A percentile compares a stretch with the other conserved stretches of the same genome.
These are phyloP conservation scores for Endoconidiophora laricicola DNA, from an alignment of 2,329 filamentous ascomycete species.

Conservation along the genomic window DNA sequence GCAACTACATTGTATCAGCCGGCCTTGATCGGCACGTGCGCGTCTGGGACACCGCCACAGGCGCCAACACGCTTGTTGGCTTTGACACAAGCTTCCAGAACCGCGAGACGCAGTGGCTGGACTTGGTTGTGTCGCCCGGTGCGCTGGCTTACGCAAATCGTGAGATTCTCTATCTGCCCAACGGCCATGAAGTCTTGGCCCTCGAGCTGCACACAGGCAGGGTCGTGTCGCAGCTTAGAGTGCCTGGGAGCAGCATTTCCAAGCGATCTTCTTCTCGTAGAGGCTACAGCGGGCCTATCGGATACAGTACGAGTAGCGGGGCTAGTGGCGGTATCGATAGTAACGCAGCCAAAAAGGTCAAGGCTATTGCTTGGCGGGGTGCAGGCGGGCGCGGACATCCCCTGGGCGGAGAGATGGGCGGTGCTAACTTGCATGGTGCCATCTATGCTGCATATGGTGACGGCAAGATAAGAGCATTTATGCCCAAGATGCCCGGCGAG, in stretches of 20 bases:
- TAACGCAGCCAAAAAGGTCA: constrained; percentile 43
- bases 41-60: constrained; percentile 69
- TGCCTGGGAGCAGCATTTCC: constrained; percentile 23
- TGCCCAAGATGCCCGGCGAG: constrained; percentile 37
- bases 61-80: constrained; percentile 73
- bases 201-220: constrained; percentile 66
- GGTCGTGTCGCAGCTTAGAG: constrained; percentile 52
- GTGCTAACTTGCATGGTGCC: constrained; percentile 32
- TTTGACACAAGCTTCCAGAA: constrained; percentile 77
- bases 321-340: too few relatives aligned
- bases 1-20: constrained; percentile 57
- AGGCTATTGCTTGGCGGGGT: constrained; percentile 56
- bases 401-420: constrained; percentile 43
- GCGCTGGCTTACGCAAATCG: constrained; percentile 36
- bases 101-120: constrained; percentile 41
- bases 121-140: constrained; percentile 47
- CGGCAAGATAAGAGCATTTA: constrained; percentile 69
- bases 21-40: constrained; percentile 73
- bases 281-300: constrained; percentile 22
- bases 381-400: constrained; percentile 41
- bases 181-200: constrained; percentile 61
- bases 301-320: too few relatives aligned
- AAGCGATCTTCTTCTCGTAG: constrained; percentile 21
- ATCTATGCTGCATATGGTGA: constrained; percentile 73
- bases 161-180: constrained; percentile 66